Evolutionary conservation across 2,329 filamentous ascomycete genomes (phyloP).

Genomic region (Pseudogymnoascus sp.): DNA sequence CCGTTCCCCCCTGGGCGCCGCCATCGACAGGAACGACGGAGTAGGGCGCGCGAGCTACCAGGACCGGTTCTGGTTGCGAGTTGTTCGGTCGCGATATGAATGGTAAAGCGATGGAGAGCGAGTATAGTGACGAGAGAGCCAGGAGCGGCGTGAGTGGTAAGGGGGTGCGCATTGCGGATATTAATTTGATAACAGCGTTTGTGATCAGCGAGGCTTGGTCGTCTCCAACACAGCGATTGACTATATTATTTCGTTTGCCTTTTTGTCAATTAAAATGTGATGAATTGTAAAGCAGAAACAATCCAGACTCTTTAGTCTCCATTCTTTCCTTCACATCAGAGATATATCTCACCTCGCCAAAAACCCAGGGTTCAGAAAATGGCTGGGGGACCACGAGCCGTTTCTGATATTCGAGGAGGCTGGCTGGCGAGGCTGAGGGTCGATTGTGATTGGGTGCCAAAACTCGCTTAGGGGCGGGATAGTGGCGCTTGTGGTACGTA

Average conservation of each 20-base stretch:
- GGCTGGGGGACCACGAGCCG: constrained; percentile 2
- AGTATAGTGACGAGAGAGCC: neutral
- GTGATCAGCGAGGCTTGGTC: neutral
- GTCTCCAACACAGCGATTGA: neutral
- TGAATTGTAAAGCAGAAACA: neutral
- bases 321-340: neutral
- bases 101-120: neutral
- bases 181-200: neutral
- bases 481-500: constrained; percentile 2
- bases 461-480: neutral
- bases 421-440: neutral
- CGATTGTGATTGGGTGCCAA: neutral
- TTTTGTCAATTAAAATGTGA: neutral
- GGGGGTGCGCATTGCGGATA: neutral
- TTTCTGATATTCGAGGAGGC: constrained; percentile 5
- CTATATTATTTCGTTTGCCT: neutral
- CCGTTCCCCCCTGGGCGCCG: constrained; percentile 15
- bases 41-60: constrained; percentile 23
- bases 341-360: constrained; percentile 2
- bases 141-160: neutral
- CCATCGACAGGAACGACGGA: constrained; percentile 30
- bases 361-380: neutral
- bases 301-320: constrained; percentile 1
- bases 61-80: neutral
- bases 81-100: neutral